Evolutionary conservation across 1,139 yeast species (phyloP), one percentile per base, ranked within the genome.

Genomic region (Saccharomyces hybrid): DNA sequence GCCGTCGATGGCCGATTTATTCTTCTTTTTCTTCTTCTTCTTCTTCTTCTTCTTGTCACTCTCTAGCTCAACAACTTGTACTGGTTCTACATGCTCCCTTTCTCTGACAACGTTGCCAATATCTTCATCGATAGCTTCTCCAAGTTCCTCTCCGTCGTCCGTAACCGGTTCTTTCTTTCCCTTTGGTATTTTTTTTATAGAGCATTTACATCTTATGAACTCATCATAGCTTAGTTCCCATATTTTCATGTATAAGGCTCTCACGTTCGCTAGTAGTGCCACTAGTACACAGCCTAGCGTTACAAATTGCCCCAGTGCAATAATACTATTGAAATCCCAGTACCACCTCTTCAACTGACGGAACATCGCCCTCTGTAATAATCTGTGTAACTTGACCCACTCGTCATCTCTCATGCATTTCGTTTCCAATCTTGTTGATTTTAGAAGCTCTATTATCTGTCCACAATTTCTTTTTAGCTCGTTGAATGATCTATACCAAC

Each of bases 241-340:
- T 1, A 63, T n/a, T 9, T 55, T 49, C 14, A 34, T 49, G 48
- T 63, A 67, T 47, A 76, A 51, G 59, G 58, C 44, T 59, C 75
- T 69, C 2, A 88, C 64, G 56, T 77, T 75, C 1, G 88, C 78
- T 47, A 82, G 61, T 24, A 74, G 57, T 0, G 88, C 96, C 4
- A 88, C 64, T 51, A 89, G 69, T 0, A 87, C 81, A 59, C 90
- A 76, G 1, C 96, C 96, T 12, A 89, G 70, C 2, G 85, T 78
- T 5, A 88, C 76, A 65, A 84, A 90, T 65, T 90, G 96, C 0
- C 93, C 96, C 57, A 86, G 76, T 0, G 87, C 83, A 6, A 89
- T 74, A 0, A 90, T 76, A 0, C 84, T 79, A 66, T 86, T 83
- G 62, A 87, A 86, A 28, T 81, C 80, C 55, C 78, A 77, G 66